Base-by-base conservation (phyloP, 805 yeast species). In the Barnettozyma wickerhamii region DNA sequence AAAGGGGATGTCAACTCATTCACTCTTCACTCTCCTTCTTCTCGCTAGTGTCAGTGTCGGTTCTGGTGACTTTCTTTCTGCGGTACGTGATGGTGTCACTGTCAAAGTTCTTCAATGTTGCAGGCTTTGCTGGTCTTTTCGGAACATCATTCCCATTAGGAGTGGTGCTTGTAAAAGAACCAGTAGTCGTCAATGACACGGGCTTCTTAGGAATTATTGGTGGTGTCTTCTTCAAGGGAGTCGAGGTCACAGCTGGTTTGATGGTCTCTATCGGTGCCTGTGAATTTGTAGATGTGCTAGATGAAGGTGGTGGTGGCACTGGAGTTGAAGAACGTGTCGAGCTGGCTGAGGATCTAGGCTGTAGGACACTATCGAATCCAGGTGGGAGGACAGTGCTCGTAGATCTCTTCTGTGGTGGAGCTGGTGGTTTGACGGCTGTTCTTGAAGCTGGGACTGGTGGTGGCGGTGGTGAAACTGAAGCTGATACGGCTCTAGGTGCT, bases 301-400 rank as follows among this genome's bases (percentile, higher is more conserved):
- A 29, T 3, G 37, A 24, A 10, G 43, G 30, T 40, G 39, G 19
- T 27, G 52, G 12, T 29, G 49, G 46, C 4, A 55, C 38, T 15
- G 57, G 53, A 10, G 53, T 46, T 13, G 31, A 46, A 32, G 37
- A 35, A 33, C 45, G 44, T 24, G 42, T 49, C 30, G 52, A 55
- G 12, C 50, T 41, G 3, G 54, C 45, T 14, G 56, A 50, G 6
- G 58, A 61, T 45, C 50, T 64, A 19, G 70, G 70, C 4, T 61
- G 59, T 33, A 67, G 43, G 7, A 66, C 47, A 4, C 55, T 28
- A 19, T 56, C 64, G 33, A 48, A 64, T 0, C 71, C 70, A 7
- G 71, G 71, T 21, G 71, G 71, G 5, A 64, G 52, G 1, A 46
- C 20, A 13, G 49, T 26, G 12, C 24, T 31, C 4, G 43, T 30